Base-by-base conservation (phyloP, 306 rosid species). In the Citrullus mucosospermus region DNA sequence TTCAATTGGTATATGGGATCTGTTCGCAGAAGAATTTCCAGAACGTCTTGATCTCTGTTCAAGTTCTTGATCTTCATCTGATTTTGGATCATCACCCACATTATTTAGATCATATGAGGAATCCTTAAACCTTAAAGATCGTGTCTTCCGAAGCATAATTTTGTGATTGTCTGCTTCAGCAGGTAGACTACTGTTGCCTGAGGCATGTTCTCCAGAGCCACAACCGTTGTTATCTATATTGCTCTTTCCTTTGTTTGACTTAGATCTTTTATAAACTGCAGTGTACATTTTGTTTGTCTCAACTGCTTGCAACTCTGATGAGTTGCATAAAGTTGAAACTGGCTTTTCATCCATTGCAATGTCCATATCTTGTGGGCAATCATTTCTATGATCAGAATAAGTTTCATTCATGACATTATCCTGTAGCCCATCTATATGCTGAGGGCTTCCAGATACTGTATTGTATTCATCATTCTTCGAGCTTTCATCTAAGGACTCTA, bases 261-360 rank as follows among this genome's bases (percentile, higher is more conserved):
- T 92, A 55, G 92, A 80, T 83, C 99, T 90, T 80, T 83, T 86
- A 82, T 96, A 96, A 80, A 91, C 97, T 68, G 91, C 93, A 83
- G 81, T 88, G 76, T 77, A 93, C 97, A 88, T 89, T 89, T 85
- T 91, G 83, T 92, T 89, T 78, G 84, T 82, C 55, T 69, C 75
- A 46, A 81, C 72, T 69, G 59, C 72, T 66, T 36, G 85, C 79
- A 89, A 84, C 78, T 86, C 88, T 30, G 43, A 79, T 7, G 58
- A 71, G 57, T 48, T 71, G 58, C 58, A 46, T 22, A 71, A 48
- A 22, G 22, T 71, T 28, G 77, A 71, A 6, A 43, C 5, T 69
- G 59, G 30, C 34, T 82, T 85, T 81, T 85, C 85, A 60, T 85
- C 87, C 78, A 66, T 72, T 61, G 58, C 82, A 46, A 72, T 66